Percentiles rank a stretch among this genome's conserved stretches.
Evolutionary conservation across 495 filamentous ascomycete genomes (phyloP).

Genomic region (Neurospora sp.): DNA sequence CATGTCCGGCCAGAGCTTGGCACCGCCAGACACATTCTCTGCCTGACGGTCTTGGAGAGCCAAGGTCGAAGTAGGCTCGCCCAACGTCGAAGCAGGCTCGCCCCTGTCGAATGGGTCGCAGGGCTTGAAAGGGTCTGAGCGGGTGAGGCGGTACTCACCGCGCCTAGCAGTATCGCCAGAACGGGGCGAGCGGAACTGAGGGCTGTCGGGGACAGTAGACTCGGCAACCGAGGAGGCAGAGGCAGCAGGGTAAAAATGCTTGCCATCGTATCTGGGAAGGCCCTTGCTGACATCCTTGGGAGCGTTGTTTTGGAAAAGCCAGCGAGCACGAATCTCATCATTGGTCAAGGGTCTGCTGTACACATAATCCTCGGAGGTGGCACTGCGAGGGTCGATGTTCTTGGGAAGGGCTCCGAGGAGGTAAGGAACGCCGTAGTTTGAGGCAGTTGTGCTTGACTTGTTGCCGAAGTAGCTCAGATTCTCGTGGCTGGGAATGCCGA

Average conservation of each 20-base stretch:
- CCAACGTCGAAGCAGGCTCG: neutral
- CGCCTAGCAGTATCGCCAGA: constrained; percentile 4
- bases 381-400: constrained; percentile 24
- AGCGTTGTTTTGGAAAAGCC: constrained; percentile 41
- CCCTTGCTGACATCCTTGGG: constrained; percentile 30
- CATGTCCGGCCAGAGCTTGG: constrained; percentile 32
- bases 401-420: constrained; percentile 34
- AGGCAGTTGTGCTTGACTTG: constrained; percentile 3
- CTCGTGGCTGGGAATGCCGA: neutral
- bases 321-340: constrained; percentile 38
- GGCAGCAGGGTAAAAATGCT: constrained; percentile 40
- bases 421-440: constrained; percentile 26
- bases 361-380: constrained; percentile 28
- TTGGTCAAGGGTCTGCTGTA: constrained; percentile 39
- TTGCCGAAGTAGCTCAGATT: neutral
- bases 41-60: constrained; percentile 14
- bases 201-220: neutral
- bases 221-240: constrained; percentile 36
- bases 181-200: neutral
- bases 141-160: constrained; percentile 13
- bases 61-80: constrained; percentile 2
- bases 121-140: constrained; percentile 29
- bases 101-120: constrained; percentile 17
- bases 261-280: constrained; percentile 46
- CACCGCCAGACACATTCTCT: constrained; percentile 10